Evolutionary conservation across 2,329 filamentous ascomycete genomes (phyloP), one percentile per base, ranked within the genome.

Genomic region (Esteya vermicola): DNA sequence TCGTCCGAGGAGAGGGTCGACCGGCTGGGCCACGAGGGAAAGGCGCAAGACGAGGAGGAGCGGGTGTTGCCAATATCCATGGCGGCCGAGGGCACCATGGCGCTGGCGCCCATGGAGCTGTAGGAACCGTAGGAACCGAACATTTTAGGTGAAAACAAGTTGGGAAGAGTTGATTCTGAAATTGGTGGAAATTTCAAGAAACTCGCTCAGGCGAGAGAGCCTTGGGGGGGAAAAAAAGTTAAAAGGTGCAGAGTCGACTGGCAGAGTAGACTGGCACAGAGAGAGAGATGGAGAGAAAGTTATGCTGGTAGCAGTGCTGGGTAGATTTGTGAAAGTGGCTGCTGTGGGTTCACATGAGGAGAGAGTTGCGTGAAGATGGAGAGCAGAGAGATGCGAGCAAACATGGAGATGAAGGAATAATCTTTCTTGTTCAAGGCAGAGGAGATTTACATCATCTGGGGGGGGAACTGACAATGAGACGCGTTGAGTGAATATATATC

Each of bases 1-100:
- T 62, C 56, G 43, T 52, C 52, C 48, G 60, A 54, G 47, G 63
- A 61, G 44, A 75, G 63, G 30, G 68, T 71, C 14, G 64, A 60
- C 32, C 71, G 63, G 43, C 70, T 65, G 21, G 71, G 70, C 72
- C 72, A 76, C 20, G 68, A 73, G 22, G 72, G 72, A 48, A 67
- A 75, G 21, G 71, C 72, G 57, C 71, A 75, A 28, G 57, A 57
- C 22, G 45, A 38, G 6, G 44, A 37, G 10, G 52, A 54, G 47
- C 62, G 58, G 48, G 57, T 59, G 51, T 56, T 59, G 48, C 53
- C 39, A 47, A 70, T 68, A 46, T 67, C 63, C 57, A 70, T 62
- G 50, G 67, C 61, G 31, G 58, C 52, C 1, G 64, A 56, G 38
- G 51, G 52, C 38, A 47, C 45, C 28, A 54, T 19, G 8, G 36